phyloP scores from a whole-genome alignment of 768 basidiomycete genomes.

The Tylopilus felleus region DNA sequence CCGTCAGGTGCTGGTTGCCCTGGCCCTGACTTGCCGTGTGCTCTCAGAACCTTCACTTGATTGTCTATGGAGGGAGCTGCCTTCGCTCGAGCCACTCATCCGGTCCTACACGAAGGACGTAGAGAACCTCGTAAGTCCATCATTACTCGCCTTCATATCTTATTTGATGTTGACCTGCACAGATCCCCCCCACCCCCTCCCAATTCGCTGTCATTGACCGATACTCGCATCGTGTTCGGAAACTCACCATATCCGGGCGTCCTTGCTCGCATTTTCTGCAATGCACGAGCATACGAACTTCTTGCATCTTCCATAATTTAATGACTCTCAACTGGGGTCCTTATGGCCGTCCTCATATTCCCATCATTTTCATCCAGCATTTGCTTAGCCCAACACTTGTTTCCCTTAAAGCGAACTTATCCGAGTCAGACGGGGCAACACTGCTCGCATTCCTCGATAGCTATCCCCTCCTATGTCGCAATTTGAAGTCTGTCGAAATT shows the following conservation, averaged over 20 bases:
- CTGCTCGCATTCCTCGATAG: slow-evolving; percentile 10
- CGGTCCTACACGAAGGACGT: slow-evolving; percentile 2
- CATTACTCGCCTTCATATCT: not conserved
- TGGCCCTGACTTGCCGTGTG: slow-evolving; percentile 9
- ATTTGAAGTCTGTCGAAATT: slow-evolving; percentile 4
- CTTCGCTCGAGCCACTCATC: slow-evolving; percentile 13
- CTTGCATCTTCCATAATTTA: slow-evolving; percentile 8
- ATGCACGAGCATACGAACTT: slow-evolving; percentile 1
- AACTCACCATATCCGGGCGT: not conserved
- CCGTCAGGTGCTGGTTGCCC: not conserved
- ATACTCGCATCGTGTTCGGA: slow-evolving; percentile 7
- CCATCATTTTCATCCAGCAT: slow-evolving; percentile 3
- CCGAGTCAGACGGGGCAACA: not conserved
- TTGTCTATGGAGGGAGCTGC: slow-evolving; percentile 6
- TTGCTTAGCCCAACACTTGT: slow-evolving; percentile 11
- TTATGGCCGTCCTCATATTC: not conserved
- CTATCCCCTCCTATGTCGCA: slow-evolving; percentile 1
- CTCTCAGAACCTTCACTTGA: slow-evolving; percentile 11
- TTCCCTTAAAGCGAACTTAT: not conserved
- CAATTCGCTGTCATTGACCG: slow-evolving; percentile 4
- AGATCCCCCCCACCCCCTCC: slow-evolving; percentile 6
- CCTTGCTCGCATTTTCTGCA: slow-evolving; percentile 2
- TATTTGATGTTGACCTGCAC: not conserved
- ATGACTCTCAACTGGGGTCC: slow-evolving; percentile 5
- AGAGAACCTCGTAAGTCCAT: not conserved